Conservation (phyloP, 2,329 filamentous ascomycete genomes). For the Ophiocordyceps unilateralis region DNA sequence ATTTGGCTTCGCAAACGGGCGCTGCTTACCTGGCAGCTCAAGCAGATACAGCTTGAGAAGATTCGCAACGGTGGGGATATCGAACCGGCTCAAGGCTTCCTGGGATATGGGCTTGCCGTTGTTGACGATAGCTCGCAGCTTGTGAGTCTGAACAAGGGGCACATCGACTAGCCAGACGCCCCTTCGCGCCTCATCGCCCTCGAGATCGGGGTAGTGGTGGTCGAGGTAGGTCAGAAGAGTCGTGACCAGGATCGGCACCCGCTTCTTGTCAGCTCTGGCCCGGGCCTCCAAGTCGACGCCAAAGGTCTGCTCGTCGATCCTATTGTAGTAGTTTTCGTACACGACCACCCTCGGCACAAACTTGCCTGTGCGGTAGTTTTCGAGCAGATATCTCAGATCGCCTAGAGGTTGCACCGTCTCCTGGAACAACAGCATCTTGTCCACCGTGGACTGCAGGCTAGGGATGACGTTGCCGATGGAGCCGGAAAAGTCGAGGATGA, state of each 20-base stretch:
- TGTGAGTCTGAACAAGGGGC: slow-evolving; percentile 67
- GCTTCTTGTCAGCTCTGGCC: slow-evolving; percentile 84
- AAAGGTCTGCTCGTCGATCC: slow-evolving; percentile 92
- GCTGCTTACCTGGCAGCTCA: slow-evolving; percentile 76
- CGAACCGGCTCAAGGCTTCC: slow-evolving; percentile 70
- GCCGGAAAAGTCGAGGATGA: slow-evolving; percentile 92
- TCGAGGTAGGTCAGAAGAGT: slow-evolving; percentile 89
- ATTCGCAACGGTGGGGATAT: slow-evolving; percentile 86
- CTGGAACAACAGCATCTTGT: slow-evolving; percentile 98
- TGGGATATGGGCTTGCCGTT: slow-evolving; percentile 65
- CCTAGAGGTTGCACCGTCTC: slow-evolving; percentile 91
- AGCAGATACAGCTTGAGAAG: slow-evolving; percentile 87
- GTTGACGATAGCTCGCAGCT: slow-evolving; percentile 68
- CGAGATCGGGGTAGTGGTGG: slow-evolving; percentile 90
- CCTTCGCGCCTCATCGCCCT: slow-evolving; percentile 83
- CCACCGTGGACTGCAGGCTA: slow-evolving; percentile 83
- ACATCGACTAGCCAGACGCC: slow-evolving; percentile 93
- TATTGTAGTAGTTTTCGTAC: slow-evolving; percentile 99
- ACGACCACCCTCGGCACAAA: slow-evolving; percentile 81
- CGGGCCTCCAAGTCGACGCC: slow-evolving; percentile 94
- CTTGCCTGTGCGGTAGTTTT: slow-evolving; percentile 90
- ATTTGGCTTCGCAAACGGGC: too few relatives aligned
- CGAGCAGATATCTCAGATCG: slow-evolving; percentile 82
- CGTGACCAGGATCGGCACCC: slow-evolving; percentile 82
- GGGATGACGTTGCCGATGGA: slow-evolving; percentile 97